These are phyloP conservation scores for Diaporthe citriasiana DNA, from an alignment of 2,329 filamentous ascomycete species.

Conservation along the genomic window DNA sequence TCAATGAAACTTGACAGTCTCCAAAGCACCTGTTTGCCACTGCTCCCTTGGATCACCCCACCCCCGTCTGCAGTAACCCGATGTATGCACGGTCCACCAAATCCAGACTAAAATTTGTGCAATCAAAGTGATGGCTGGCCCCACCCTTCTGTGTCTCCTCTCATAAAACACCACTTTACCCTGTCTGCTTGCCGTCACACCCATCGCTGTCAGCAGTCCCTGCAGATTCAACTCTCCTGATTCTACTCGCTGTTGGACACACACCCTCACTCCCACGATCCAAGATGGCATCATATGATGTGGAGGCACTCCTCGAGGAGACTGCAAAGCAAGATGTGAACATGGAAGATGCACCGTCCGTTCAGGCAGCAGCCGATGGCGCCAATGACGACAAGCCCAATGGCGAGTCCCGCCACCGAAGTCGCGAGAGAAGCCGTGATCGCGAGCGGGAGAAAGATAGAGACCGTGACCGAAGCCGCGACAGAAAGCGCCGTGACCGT, in stretches of 20 bases:
- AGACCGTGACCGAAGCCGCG: conserved; percentile 67
- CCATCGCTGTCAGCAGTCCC: neutral
- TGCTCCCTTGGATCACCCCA: neutral
- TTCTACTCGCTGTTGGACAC: neutral
- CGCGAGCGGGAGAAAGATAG: conserved; percentile 65
- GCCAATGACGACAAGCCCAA: conserved; percentile 71
- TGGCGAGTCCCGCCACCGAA: conserved; percentile 61
- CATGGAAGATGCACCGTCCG: conserved; percentile 48
- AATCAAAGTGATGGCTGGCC: conserved; percentile 25
- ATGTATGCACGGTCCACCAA: conserved; percentile 22
- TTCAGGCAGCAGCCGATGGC: conserved; percentile 60
- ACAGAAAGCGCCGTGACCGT: conserved; percentile 67
- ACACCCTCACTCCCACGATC: neutral
- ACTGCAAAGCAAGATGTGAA: conserved; percentile 75
- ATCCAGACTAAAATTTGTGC: conserved; percentile 31
- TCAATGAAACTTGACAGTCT: conserved; percentile 22
- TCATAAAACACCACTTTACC: conserved; percentile 28
- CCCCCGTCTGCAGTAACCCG: neutral
- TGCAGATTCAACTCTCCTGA: conserved; percentile 9
- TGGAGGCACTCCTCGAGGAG: conserved; percentile 91
- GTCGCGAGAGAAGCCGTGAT: conserved; percentile 46
- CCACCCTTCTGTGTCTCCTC: conserved; percentile 18
- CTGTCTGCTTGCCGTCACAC: neutral
- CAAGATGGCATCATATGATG: conserved; percentile 79
- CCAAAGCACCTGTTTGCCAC: neutral